Percentiles rank a stretch among this genome's conserved stretches.
Conservation (phyloP, 2,329 filamentous ascomycete genomes). For the Ceratocystis destructans region DNA sequence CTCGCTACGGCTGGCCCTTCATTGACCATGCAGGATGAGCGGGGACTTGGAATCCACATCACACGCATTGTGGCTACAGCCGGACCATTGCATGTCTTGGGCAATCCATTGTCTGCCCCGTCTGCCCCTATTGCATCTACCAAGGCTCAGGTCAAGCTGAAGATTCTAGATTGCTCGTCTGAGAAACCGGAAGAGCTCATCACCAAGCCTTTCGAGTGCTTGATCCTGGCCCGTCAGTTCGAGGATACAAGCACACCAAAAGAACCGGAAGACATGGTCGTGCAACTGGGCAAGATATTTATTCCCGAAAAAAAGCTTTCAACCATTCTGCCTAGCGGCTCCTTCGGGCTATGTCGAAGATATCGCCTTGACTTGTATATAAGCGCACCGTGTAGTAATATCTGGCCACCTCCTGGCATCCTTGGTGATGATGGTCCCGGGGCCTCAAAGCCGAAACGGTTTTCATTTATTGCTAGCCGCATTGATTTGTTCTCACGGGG, state of each 20-base stretch:
- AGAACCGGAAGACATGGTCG: background rate
- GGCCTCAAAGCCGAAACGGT: constrained; percentile 7
- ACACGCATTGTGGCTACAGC: background rate
- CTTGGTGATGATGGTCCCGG: constrained; percentile 9
- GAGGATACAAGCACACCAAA: background rate
- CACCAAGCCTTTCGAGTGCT: background rate
- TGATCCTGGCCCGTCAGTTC: background rate
- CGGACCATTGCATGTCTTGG: background rate
- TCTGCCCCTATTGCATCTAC: background rate
- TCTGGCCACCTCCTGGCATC: constrained; percentile 39
- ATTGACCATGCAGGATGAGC: background rate
- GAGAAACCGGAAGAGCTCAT: background rate
- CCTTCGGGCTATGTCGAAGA: constrained; percentile 35
- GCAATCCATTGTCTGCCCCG: background rate
- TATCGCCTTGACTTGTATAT: constrained; percentile 41
- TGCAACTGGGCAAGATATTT: constrained; percentile 27
- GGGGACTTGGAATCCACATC: constrained; percentile 2
- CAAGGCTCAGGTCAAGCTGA: constrained; percentile 8
- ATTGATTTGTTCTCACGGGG: constrained; percentile 16
- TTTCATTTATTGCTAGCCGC: constrained; percentile 14
- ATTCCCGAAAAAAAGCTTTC: constrained; percentile 40
- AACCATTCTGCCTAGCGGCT: constrained; percentile 35
- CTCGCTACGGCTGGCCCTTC: background rate
- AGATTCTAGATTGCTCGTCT: constrained; percentile 10
- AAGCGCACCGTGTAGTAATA: constrained; percentile 35